Conservation (phyloP, 176 grass and related monocot genomes). For the Oryza australiensis region DNA sequence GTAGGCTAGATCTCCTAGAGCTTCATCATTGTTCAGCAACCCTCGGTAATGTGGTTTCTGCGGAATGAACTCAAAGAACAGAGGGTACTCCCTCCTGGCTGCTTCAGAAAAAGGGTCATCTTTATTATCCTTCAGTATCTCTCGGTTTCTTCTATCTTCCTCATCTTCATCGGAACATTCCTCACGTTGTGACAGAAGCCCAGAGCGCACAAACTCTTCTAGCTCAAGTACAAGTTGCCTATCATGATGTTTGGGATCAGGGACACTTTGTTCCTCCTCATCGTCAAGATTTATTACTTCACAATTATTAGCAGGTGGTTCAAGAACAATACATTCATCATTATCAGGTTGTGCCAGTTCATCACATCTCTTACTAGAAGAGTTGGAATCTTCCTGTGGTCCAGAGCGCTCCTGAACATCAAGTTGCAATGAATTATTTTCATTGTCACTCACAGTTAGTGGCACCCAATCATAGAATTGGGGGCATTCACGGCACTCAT, state of each 20-base stretch:
- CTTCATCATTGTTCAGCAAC: constrained; percentile 24
- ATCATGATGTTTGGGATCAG: constrained; percentile 33
- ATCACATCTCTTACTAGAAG: constrained; percentile 2
- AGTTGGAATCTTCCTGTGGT: background rate
- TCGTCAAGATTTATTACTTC: constrained; percentile 49
- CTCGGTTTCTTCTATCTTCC: constrained; percentile 22
- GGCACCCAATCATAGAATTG: background rate
- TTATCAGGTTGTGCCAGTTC: constrained; percentile 7
- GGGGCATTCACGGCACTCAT: background rate
- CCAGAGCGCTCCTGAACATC: constrained; percentile 9
- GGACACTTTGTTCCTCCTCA: constrained; percentile 19
- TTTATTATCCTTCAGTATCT: background rate
- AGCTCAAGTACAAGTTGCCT: constrained; percentile 54
- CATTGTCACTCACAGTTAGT: background rate
- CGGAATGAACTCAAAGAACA: constrained; percentile 60
- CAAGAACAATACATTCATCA: constrained; percentile 42
- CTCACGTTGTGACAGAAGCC: constrained; percentile 53
- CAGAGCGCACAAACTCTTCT: constrained; percentile 52
- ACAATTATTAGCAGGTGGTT: constrained; percentile 22
- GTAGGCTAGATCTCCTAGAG: constrained; percentile 42
- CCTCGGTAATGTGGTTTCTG: constrained; percentile 71
- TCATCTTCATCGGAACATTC: constrained; percentile 53
- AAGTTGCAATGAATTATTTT: constrained; percentile 9
- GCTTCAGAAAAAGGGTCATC: constrained; percentile 50
- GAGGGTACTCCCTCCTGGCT: constrained; percentile 53